Percentiles rank a stretch among this genome's conserved stretches.
Evolutionary conservation across 768 basidiomycete genomes (phyloP).

Genomic region (Suillus spraguei): DNA sequence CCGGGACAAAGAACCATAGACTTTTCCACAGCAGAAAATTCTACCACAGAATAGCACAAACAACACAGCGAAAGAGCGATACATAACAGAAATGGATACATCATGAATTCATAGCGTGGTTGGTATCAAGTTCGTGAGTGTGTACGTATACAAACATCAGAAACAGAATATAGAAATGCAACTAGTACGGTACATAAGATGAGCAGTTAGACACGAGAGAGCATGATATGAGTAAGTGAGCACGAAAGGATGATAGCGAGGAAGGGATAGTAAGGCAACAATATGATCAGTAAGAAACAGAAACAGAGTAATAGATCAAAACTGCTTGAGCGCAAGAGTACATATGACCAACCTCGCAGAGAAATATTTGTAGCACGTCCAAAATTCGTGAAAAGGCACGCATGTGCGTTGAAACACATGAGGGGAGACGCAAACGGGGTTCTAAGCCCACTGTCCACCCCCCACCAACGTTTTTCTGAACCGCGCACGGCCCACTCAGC

Average conservation of each 20-base stretch:
- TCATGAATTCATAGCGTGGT: constrained; percentile 7
- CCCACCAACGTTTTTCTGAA: constrained; percentile 76
- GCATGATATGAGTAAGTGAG: background rate
- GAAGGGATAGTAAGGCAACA: background rate
- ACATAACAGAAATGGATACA: background rate
- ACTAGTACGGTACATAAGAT: constrained; percentile 8
- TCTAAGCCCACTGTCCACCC: constrained; percentile 42
- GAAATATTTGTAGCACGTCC: background rate
- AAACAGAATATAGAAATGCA: constrained; percentile 5
- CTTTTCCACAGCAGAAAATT: background rate
- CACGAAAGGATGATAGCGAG: background rate
- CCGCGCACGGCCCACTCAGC: constrained; percentile 80
- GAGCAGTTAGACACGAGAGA: background rate
- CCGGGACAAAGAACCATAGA: background rate
- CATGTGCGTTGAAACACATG: background rate
- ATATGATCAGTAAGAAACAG: background rate
- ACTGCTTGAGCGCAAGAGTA: background rate
- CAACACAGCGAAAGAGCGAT: background rate
- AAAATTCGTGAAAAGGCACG: background rate
- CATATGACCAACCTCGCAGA: background rate
- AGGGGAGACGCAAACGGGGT: background rate
- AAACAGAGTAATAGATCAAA: background rate
- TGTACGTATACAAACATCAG: constrained; percentile 4
- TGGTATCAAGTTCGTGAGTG: constrained; percentile 8
- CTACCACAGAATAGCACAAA: background rate